These are phyloP conservation scores for Candida frijolesensis DNA, from an alignment of 1,139 yeast genomes.

Conservation along the genomic window DNA sequence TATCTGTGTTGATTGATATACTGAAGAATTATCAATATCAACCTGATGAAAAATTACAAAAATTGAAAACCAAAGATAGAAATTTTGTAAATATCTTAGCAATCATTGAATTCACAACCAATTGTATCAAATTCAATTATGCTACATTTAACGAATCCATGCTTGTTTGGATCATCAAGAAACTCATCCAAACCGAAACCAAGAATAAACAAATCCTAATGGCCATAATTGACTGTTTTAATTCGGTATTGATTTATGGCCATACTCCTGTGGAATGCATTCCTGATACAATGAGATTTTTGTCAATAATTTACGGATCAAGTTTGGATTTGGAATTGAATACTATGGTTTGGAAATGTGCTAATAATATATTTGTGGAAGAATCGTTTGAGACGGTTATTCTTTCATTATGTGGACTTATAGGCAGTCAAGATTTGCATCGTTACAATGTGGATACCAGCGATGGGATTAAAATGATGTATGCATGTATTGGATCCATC, in stretches of 20 bases:
- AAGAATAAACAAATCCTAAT: conserved; percentile 40
- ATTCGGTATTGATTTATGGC: conserved; percentile 50
- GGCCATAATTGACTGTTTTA: conserved; percentile 48
- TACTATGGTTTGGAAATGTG: conserved; percentile 39
- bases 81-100: conserved; percentile 19
- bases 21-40: conserved; percentile 14
- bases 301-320: conserved; percentile 44
- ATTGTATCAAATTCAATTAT: conserved; percentile 53
- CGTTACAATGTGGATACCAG: conserved; percentile 15
- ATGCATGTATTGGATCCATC: conserved; percentile 55
- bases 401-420: conserved; percentile 25
- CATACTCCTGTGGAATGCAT: conserved; percentile 45
- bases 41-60: conserved; percentile 8
- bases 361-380: conserved; percentile 25
- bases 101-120: conserved; percentile 40
- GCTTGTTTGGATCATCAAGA: conserved; percentile 34
- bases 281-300: conserved; percentile 41
- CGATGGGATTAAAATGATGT: conserved; percentile 20
- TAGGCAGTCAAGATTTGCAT: conserved; percentile 30
- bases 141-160: conserved; percentile 45
- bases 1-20: conserved; percentile 17
- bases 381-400: conserved; percentile 24
- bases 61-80: conserved; percentile 15
- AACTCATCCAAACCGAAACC: conserved; percentile 45
- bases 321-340: conserved; percentile 38